A percentile compares a stretch with the other conserved stretches of the same genome.
These are phyloP conservation scores for Scedosporium minutisporum DNA, from an alignment of 2,329 filamentous ascomycete species.

Conservation along the genomic window DNA sequence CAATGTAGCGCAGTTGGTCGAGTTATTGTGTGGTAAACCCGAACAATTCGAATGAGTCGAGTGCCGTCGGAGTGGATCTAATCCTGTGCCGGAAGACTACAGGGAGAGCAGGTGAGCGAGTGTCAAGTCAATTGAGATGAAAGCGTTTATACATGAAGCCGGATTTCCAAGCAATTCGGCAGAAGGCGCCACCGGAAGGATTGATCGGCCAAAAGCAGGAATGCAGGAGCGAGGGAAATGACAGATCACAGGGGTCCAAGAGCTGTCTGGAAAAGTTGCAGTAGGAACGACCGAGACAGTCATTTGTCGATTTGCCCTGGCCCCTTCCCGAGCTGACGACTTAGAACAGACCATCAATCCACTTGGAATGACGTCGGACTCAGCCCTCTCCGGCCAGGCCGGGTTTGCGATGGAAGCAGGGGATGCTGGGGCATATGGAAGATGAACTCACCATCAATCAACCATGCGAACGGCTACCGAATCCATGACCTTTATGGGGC, in stretches of 20 bases:
- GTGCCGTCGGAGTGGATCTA: too few species aligned
- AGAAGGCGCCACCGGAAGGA: not conserved
- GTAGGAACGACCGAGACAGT: not conserved
- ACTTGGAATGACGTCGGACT: not conserved
- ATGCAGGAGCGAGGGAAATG: not conserved
- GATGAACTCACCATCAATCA: too few species aligned
- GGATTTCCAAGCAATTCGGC: not conserved
- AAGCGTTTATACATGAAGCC: not conserved
- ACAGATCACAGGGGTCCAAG: not conserved
- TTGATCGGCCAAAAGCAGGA: not conserved
- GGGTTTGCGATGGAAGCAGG: not conserved
- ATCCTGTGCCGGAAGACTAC: too few species aligned
- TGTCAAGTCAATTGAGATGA: too few species aligned
- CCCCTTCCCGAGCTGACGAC: not conserved
- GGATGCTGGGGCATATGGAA: too few species aligned
- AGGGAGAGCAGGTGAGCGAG: too few species aligned
- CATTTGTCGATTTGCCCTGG: not conserved
- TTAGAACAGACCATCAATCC: not conserved
- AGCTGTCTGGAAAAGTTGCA: not conserved
- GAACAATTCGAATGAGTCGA: too few species aligned
- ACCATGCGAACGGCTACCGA: too few species aligned
- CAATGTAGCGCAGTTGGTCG: too few species aligned
- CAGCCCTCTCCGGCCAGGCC: not conserved
- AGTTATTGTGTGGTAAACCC: too few species aligned
- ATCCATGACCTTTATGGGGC: too few species aligned